Evolutionary conservation across 2,329 filamentous ascomycete genomes (phyloP).

Genomic region (Plectosphaerella cucumerina): DNA sequence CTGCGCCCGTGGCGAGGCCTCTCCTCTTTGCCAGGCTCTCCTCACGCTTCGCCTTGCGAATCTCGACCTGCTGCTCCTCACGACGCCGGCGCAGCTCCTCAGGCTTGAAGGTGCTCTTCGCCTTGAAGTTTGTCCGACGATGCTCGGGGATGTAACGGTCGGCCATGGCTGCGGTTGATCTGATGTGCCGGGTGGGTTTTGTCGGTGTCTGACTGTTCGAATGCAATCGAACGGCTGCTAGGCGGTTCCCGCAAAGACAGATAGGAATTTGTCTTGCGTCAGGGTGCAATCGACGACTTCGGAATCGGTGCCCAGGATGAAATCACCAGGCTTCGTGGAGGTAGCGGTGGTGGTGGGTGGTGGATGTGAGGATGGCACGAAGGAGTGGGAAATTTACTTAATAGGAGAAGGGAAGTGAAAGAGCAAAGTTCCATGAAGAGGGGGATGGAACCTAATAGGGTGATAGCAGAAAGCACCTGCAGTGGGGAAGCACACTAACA

Average conservation of each 20-base stretch:
- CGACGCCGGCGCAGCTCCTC: conserved; percentile 97
- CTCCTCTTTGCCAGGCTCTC: conserved; percentile 98
- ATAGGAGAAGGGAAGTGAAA: conserved; percentile 10
- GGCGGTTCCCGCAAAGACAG: neutral
- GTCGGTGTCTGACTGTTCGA: too few species aligned
- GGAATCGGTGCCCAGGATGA: neutral
- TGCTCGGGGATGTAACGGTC: conserved; percentile 99
- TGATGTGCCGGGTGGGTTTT: neutral
- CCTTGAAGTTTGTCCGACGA: conserved; percentile 99
- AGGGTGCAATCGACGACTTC: neutral
- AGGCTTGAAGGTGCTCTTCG: conserved; percentile 98
- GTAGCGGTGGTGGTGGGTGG: neutral
- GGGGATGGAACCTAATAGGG: conserved; percentile 13
- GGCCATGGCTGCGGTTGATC: conserved; percentile 65
- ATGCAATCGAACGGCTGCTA: too few species aligned
- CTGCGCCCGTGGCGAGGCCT: conserved; percentile 81
- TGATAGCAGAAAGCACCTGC: conserved; percentile 4
- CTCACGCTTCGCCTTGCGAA: conserved; percentile 96
- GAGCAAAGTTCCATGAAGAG: conserved; percentile 8
- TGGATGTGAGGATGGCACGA: neutral
- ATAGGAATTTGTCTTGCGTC: too few species aligned
- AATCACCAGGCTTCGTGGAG: neutral
- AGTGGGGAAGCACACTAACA: neutral
- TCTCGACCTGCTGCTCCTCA: conserved; percentile 99
- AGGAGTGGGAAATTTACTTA: conserved; percentile 7